Evolutionary conservation across 768 basidiomycete species (phyloP).

Genomic region (Gyrodon lividus): DNA sequence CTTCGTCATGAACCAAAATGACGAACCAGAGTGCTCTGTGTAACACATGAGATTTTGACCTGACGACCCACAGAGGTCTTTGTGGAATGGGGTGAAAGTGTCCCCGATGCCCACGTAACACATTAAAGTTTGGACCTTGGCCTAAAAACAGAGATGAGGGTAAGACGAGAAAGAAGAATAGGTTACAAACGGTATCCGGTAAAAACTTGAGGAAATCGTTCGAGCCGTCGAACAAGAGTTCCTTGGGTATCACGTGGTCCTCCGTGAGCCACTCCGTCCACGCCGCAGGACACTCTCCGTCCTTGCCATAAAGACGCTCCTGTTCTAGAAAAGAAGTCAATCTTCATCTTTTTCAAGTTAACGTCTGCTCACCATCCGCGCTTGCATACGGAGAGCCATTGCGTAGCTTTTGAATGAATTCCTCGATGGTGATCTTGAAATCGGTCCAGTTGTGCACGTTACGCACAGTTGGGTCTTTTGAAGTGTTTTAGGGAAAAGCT

Average conservation of each 20-base stretch:
- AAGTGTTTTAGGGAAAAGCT: slow-evolving; percentile 7
- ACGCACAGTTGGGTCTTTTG: slow-evolving; percentile 57
- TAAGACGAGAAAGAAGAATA: background rate
- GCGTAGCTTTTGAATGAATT: slow-evolving; percentile 52
- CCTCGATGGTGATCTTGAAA: slow-evolving; percentile 44
- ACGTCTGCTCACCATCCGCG: slow-evolving; percentile 37
- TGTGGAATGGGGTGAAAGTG: slow-evolving; percentile 83
- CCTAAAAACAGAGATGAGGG: slow-evolving; percentile 36
- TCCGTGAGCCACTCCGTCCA: slow-evolving; percentile 65
- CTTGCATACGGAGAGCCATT: slow-evolving; percentile 33
- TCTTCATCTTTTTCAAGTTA: background rate
- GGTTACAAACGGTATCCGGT: slow-evolving; percentile 46
- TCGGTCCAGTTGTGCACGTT: slow-evolving; percentile 64
- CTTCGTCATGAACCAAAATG: slow-evolving; percentile 87
- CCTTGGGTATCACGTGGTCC: slow-evolving; percentile 47
- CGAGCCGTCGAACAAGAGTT: slow-evolving; percentile 49
- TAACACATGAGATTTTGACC: slow-evolving; percentile 89
- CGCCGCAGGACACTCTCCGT: slow-evolving; percentile 60
- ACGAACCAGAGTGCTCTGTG: slow-evolving; percentile 66
- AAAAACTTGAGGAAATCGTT: slow-evolving; percentile 61
- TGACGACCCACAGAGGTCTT: slow-evolving; percentile 80
- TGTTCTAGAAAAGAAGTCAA: slow-evolving; percentile 38
- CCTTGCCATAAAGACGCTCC: slow-evolving; percentile 75
- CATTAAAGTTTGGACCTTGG: slow-evolving; percentile 75
- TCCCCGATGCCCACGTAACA: slow-evolving; percentile 82